Percentiles rank a stretch among this genome's conserved stretches.
phyloP scores from a whole-genome alignment of 2,329 filamentous ascomycete genomes.

The Exophiala lecanii-corni region DNA sequence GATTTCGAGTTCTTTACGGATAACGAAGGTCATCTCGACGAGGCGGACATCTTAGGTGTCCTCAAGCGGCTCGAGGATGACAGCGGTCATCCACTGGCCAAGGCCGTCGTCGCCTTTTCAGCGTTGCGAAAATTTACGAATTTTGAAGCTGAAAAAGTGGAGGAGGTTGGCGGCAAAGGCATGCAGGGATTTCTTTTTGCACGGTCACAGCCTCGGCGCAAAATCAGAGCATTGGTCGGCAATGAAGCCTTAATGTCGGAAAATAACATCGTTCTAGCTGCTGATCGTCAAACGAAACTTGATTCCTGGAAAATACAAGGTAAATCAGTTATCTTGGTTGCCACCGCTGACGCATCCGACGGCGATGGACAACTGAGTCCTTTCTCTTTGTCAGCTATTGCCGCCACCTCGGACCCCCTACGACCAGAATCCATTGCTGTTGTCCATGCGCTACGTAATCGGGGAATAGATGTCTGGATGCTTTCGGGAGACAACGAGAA shows the following conservation, averaged over 20 bases:
- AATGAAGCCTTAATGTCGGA: conserved; percentile 33
- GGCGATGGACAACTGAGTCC: conserved; percentile 56
- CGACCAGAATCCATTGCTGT: conserved; percentile 66
- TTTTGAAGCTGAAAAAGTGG: conserved; percentile 36
- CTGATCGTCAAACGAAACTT: conserved; percentile 1
- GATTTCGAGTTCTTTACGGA: conserved; percentile 42
- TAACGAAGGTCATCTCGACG: conserved; percentile 24
- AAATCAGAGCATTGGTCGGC: conserved; percentile 36
- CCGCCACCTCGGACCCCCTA: conserved; percentile 60
- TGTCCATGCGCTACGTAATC: conserved; percentile 59
- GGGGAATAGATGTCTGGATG: conserved; percentile 74
- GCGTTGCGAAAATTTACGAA: conserved; percentile 28
- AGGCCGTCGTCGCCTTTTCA: conserved; percentile 51
- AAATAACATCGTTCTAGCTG: background rate
- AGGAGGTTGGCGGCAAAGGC: conserved; percentile 55
- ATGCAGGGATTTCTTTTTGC: conserved; percentile 41
- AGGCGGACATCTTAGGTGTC: conserved; percentile 40
- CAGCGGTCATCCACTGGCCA: conserved; percentile 57
- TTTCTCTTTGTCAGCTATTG: conserved; percentile 65
- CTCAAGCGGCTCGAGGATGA: conserved; percentile 51
- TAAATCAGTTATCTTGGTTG: conserved; percentile 4
- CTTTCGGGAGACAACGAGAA: conserved; percentile 83
- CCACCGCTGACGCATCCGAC: background rate
- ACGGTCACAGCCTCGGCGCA: background rate
- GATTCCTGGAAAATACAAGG: conserved; percentile 4